Base-by-base conservation (phyloP, 164 flowering plant species). In the Saururus chinensis region DNA sequence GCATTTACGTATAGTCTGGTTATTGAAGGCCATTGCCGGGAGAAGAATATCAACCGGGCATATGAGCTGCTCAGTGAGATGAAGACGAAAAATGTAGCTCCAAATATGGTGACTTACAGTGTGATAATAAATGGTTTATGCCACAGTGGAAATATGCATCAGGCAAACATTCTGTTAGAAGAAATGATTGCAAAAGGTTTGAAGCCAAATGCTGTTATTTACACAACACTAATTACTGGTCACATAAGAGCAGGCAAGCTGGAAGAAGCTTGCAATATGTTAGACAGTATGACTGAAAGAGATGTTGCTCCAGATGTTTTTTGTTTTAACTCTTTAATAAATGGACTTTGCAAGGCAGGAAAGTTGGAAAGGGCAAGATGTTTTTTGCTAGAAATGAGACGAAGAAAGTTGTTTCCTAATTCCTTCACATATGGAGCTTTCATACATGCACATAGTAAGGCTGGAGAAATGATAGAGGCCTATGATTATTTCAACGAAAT, bases 271-370 rank as follows among this genome's bases (percentile, higher is more conserved):
- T 61, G 35, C 17, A 67, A 35, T 14, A 60, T 81, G 66, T 69
- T 91, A 24, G 58, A 78, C 42, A 70, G 59, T 54, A 85, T 91
- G 96, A 67, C 55, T 51, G 77, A 70, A 51, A 66, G 70, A 59
- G 88, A 84, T n/a, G 68, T 87, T 26, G 21, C n/a, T 11, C 89
- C 87, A n/a, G 90, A 90, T 72, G 76, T 68, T 8, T 77, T 81
- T 63, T 81, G 87, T 71, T 90, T 79, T 59, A 85, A 82, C 69
- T 60, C 84, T 56, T 70, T 86, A 41, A 77, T 91, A 59, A 66
- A 55, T 59, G 87, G 89, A 61, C 80, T 83, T 23, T 81, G 88
- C 77, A 82, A 84, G 61, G 81, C 71, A 21, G 68, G 69, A 66
- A 78, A 67, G 64, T 75, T 85, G 84, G 83, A 75, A 37, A 84